These are phyloP conservation scores for Fusarium equiseti DNA, from an alignment of 2,329 filamentous ascomycete genomes.

Conservation along the genomic window DNA sequence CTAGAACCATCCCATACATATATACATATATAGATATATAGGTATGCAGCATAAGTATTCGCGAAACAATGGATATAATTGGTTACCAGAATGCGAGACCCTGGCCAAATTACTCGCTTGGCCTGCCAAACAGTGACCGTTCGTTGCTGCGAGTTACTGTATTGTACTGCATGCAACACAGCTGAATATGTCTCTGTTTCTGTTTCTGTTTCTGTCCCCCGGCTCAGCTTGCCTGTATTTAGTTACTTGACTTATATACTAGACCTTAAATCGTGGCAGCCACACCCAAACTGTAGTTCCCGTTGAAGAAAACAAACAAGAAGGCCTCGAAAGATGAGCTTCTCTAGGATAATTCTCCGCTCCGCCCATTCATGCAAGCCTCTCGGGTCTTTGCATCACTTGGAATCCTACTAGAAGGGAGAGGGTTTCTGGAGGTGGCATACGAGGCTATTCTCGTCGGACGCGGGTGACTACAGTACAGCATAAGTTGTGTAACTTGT, in stretches of 20 bases:
- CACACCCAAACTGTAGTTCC: slow-evolving; percentile 4
- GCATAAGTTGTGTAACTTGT: slow-evolving; percentile 43
- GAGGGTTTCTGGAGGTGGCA: slow-evolving; percentile 25
- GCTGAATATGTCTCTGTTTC: slow-evolving; percentile 4
- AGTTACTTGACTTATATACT: not conserved
- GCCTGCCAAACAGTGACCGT: slow-evolving; percentile 42
- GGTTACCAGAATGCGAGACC: slow-evolving; percentile 37
- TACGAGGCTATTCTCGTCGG: slow-evolving; percentile 55
- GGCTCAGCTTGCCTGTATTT: slow-evolving; percentile 22
- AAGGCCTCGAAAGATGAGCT: slow-evolving; percentile 14
- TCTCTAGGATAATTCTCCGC: slow-evolving; percentile 17
- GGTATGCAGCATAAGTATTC: slow-evolving; percentile 2
- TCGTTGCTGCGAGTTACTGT: slow-evolving; percentile 10
- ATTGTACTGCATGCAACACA: slow-evolving; percentile 17
- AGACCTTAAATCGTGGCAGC: slow-evolving; percentile 19
- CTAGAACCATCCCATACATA: not conserved
- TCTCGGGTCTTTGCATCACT: slow-evolving; percentile 10
- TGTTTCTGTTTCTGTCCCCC: not conserved
- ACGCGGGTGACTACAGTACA: slow-evolving; percentile 50
- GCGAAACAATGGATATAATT: slow-evolving; percentile 37
- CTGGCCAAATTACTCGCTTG: slow-evolving; percentile 43
- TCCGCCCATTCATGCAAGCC: slow-evolving; percentile 23
- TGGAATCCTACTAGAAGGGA: not conserved
- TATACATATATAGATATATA: not conserved
- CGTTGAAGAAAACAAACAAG: slow-evolving; percentile 1